Conservation (phyloP, 257 asterid genomes). For the Thymus quinquecostatus region DNA sequence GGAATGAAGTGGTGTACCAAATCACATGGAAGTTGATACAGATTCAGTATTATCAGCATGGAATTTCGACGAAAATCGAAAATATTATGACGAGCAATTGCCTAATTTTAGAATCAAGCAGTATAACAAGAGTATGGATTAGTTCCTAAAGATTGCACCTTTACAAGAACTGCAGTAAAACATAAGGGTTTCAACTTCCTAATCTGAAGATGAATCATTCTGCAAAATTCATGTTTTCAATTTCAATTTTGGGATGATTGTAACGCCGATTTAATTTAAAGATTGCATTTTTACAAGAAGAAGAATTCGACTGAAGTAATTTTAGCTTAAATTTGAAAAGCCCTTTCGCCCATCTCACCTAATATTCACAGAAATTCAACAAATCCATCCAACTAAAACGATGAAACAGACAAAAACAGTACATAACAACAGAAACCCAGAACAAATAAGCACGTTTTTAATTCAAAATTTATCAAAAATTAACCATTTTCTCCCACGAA, state of each 20-base stretch:
- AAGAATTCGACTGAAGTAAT: not conserved
- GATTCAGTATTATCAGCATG: too few species aligned
- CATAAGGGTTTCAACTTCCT: not conserved
- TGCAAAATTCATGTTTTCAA: not conserved
- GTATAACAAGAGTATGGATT: not conserved
- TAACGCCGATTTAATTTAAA: not conserved
- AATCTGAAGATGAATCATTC: not conserved
- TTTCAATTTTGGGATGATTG: not conserved
- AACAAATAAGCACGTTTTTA: constrained; percentile 12
- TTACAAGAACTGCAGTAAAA: not conserved
- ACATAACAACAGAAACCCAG: constrained; percentile 10
- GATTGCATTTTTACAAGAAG: not conserved
- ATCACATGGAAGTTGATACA: constrained; percentile 6
- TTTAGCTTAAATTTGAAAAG: not conserved
- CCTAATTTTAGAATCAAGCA: not conserved
- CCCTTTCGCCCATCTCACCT: not conserved
- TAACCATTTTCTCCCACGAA: not conserved
- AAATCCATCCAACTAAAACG: not conserved
- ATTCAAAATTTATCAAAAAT: constrained; percentile 6
- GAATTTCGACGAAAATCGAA: not conserved
- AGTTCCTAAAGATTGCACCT: not conserved
- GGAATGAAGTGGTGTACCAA: constrained; percentile 4
- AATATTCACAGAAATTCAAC: not conserved
- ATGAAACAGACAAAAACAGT: not conserved
- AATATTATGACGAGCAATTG: not conserved